Percentiles rank a stretch among this genome's conserved stretches.
Conservation (phyloP, 495 filamentous ascomycete genomes). For the Penicillium paxilli region DNA sequence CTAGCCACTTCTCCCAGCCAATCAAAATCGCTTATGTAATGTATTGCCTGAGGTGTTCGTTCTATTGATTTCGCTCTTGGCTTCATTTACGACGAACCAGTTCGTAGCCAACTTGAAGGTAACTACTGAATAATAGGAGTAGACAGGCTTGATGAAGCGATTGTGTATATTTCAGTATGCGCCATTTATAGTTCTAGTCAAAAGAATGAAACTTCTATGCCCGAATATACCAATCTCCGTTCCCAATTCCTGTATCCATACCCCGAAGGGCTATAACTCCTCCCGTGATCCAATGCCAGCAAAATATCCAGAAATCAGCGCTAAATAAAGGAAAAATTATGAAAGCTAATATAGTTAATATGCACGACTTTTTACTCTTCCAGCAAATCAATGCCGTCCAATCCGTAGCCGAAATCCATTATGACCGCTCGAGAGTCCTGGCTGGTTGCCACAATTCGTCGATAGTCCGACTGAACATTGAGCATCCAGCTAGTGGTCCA, state of each 20-base stretch:
- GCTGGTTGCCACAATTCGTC: slow-evolving; percentile 87
- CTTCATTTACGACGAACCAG: not conserved
- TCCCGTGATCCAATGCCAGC: slow-evolving; percentile 7
- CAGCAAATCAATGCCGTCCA: slow-evolving; percentile 49
- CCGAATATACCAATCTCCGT: not conserved
- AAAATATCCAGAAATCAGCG: slow-evolving; percentile 13
- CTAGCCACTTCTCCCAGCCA: slow-evolving; percentile 29
- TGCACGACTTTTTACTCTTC: slow-evolving; percentile 35
- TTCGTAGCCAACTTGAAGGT: not conserved
- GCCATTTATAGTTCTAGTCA: slow-evolving; percentile 8
- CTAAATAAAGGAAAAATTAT: slow-evolving; percentile 13
- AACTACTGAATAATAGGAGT: not conserved
- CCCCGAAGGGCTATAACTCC: slow-evolving; percentile 6
- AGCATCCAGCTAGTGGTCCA: slow-evolving; percentile 97
- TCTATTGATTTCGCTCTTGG: not conserved
- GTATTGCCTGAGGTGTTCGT: slow-evolving; percentile 15
- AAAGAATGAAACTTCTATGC: slow-evolving; percentile 13
- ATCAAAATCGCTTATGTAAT: slow-evolving; percentile 30
- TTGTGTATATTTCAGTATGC: slow-evolving; percentile 2
- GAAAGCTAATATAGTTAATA: slow-evolving; percentile 15
- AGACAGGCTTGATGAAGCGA: not conserved
- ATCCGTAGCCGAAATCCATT: slow-evolving; percentile 68
- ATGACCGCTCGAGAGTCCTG: slow-evolving; percentile 89
- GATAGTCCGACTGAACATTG: slow-evolving; percentile 91
- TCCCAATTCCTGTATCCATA: not conserved